Conservation (phyloP, 208 protist species). For the Naegleria fowleri region DNA sequence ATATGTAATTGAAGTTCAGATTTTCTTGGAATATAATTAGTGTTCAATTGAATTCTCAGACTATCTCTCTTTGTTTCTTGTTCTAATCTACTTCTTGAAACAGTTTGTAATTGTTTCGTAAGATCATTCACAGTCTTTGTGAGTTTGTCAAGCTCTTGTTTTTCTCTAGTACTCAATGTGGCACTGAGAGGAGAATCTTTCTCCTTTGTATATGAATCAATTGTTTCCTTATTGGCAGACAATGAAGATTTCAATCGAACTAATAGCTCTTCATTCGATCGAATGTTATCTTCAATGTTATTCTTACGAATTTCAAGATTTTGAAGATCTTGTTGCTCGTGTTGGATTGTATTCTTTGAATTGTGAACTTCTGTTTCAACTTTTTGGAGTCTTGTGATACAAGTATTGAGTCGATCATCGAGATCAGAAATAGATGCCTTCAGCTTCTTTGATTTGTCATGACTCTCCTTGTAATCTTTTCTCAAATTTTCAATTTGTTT, state of each 20-base stretch:
- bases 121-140: conserved; percentile 12
- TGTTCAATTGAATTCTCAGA: not conserved
- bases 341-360: not conserved
- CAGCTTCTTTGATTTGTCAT: conserved; percentile 44
- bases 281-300: conserved; percentile 51
- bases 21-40: not conserved
- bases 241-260: conserved; percentile 43
- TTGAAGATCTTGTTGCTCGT: not conserved
- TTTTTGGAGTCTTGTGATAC: conserved; percentile 17
- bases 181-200: conserved; percentile 56
- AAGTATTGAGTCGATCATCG: conserved; percentile 3
- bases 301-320: conserved; percentile 36
- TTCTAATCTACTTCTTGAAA: not conserved
- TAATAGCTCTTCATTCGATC: conserved; percentile 42
- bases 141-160: conserved; percentile 59
- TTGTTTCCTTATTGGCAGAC: not conserved
- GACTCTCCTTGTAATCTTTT: conserved; percentile 38
- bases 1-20: not conserved
- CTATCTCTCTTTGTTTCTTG: not conserved
- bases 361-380: conserved; percentile 14
- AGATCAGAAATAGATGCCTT: conserved; percentile 18
- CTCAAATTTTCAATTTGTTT: conserved; percentile 51
- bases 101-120: conserved; percentile 7
- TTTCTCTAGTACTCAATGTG: conserved; percentile 56
- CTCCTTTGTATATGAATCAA: conserved; percentile 16